Conservation (phyloP, 306 rosid genomes). For the Acacia acuminata region DNA sequence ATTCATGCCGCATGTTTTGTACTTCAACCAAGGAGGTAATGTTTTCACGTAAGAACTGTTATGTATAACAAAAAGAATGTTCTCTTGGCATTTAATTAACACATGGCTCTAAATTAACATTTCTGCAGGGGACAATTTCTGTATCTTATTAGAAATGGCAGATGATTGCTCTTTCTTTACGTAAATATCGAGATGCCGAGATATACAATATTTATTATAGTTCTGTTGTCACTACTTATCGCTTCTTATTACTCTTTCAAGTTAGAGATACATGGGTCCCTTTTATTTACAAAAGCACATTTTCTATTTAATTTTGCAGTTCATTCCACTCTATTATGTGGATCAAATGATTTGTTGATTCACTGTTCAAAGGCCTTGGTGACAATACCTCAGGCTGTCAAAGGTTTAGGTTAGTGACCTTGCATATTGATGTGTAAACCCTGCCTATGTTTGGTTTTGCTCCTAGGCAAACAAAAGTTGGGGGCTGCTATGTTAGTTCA, state of each 20-base stretch:
- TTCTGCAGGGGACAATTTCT: no score
- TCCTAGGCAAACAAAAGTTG: no score
- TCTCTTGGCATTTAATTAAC: no score
- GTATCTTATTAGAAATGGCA: no score
- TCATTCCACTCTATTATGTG: not conserved
- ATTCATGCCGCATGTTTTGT: no score
- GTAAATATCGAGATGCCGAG: not conserved
- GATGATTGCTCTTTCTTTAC: not conserved
- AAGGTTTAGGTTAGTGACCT: not conserved
- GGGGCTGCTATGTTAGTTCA: no score
- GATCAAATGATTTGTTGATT: not conserved
- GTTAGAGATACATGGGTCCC: not conserved
- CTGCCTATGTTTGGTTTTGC: no score
- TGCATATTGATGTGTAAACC: not conserved
- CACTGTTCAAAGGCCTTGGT: not conserved
- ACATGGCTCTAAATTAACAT: no score
- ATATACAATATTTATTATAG: not conserved
- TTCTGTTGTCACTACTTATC: not conserved
- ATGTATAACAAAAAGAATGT: no score
- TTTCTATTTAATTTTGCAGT: not conserved
- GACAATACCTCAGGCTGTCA: not conserved
- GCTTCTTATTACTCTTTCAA: not conserved
- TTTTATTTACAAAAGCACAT: not conserved
- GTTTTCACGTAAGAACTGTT: no score
- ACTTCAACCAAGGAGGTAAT: no score